Evolutionary conservation across 768 basidiomycete genomes (phyloP).

Genomic region (Dioszegia hungarica): DNA sequence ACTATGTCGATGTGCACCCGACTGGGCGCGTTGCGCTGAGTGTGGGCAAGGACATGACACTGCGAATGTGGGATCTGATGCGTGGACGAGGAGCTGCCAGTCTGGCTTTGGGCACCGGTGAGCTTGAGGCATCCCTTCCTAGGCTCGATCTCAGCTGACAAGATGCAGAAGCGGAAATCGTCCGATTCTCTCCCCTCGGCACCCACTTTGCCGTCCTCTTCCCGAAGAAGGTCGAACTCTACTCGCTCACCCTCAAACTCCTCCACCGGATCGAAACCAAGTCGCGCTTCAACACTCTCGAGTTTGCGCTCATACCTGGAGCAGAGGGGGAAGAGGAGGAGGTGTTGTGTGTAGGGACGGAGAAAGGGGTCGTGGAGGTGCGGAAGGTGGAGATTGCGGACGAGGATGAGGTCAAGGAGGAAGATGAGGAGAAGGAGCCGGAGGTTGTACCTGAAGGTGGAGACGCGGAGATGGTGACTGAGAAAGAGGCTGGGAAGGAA

Average conservation of each 20-base stretch:
- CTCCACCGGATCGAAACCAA: slow-evolving; percentile 69
- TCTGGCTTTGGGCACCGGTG: slow-evolving; percentile 82
- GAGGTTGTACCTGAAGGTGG: slow-evolving; percentile 25
- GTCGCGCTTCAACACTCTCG: slow-evolving; percentile 76
- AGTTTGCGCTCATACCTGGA: slow-evolving; percentile 61
- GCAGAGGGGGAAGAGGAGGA: slow-evolving; percentile 13
- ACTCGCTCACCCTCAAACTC: slow-evolving; percentile 72
- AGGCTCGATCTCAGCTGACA: neutral
- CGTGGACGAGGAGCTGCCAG: slow-evolving; percentile 84
- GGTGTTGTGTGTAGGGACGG: slow-evolving; percentile 74
- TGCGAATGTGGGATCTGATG: slow-evolving; percentile 99
- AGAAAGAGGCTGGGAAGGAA: slow-evolving; percentile 5
- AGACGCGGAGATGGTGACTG: slow-evolving; percentile 6
- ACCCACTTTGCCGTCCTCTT: slow-evolving; percentile 74
- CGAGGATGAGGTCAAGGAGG: slow-evolving; percentile 25
- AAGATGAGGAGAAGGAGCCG: slow-evolving; percentile 22
- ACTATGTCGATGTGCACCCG: slow-evolving; percentile 84
- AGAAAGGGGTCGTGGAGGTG: slow-evolving; percentile 80
- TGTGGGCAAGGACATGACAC: slow-evolving; percentile 79
- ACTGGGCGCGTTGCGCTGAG: slow-evolving; percentile 85
- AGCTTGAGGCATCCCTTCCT: slow-evolving; percentile 15
- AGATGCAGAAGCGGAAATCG: slow-evolving; percentile 77
- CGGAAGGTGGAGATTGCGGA: slow-evolving; percentile 55
- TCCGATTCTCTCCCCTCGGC: slow-evolving; percentile 78
- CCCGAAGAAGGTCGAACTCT: slow-evolving; percentile 71